Conservation (phyloP, 2,329 filamentous ascomycete genomes). For the Ceratocystiopsis sp. region DNA sequence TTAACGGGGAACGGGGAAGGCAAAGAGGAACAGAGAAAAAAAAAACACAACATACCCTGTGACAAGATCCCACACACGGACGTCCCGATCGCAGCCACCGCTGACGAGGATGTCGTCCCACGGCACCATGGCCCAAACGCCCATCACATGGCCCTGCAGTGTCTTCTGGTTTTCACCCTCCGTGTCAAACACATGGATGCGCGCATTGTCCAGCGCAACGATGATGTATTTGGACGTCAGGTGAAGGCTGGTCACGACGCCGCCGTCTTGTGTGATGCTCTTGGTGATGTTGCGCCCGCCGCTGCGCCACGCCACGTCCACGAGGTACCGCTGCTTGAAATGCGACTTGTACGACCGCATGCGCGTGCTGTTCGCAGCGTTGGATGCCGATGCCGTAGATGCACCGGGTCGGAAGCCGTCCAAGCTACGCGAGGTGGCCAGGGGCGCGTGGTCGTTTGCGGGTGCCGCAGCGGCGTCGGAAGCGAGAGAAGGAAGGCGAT, state of each 20-base stretch:
- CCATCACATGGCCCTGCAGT: conserved; percentile 92
- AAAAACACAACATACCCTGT: conserved; percentile 49
- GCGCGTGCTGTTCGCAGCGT: conserved; percentile 32
- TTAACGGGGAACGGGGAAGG: background rate
- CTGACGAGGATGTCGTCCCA: conserved; percentile 93
- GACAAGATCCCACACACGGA: conserved; percentile 89
- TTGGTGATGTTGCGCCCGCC: conserved; percentile 70
- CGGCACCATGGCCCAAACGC: conserved; percentile 98
- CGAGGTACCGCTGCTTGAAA: conserved; percentile 94
- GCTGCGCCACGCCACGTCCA: conserved; percentile 91
- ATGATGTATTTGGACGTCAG: conserved; percentile 93
- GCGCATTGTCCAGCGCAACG: conserved; percentile 91
- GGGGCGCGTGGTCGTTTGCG: conserved; percentile 13
- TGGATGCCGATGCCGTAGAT: conserved; percentile 10
- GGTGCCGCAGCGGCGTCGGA: conserved; percentile 20
- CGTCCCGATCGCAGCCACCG: conserved; percentile 90
- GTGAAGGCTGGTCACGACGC: conserved; percentile 90
- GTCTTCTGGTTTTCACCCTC: conserved; percentile 78
- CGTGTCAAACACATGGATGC: conserved; percentile 95
- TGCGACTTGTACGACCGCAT: conserved; percentile 83
- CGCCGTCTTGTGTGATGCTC: conserved; percentile 90
- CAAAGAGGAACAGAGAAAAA: background rate
- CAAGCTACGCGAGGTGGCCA: conserved; percentile 32
- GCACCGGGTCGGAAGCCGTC: conserved; percentile 23
- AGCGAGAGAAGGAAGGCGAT: conserved; percentile 16